A percentile compares a stretch with the other conserved stretches of the same genome.
Evolutionary conservation across 2,329 filamentous ascomycete genomes (phyloP).

Genomic region (Apiospora rasikravindrae): DNA sequence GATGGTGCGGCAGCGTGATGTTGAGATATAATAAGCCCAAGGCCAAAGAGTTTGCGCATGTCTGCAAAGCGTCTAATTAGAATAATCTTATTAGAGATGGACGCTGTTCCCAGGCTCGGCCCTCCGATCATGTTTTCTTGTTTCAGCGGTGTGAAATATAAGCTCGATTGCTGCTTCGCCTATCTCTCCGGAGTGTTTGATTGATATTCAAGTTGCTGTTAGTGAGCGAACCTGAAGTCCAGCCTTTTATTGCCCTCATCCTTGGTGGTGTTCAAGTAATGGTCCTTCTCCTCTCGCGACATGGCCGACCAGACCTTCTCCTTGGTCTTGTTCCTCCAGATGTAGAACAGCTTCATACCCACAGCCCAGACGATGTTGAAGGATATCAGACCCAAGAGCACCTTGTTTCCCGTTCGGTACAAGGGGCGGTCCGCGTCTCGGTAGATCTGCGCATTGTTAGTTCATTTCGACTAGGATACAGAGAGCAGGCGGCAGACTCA

Average conservation of each 20-base stretch:
- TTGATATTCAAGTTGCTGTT: neutral
- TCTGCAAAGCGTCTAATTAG: too few species aligned
- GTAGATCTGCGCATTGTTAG: slow-evolving; percentile 33
- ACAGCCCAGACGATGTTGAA: slow-evolving; percentile 42
- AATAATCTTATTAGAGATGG: too few species aligned
- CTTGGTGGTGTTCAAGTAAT: slow-evolving; percentile 31
- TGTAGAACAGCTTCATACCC: slow-evolving; percentile 44
- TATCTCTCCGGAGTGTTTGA: too few species aligned
- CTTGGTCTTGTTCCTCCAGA: slow-evolving; percentile 44
- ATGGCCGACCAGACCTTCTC: slow-evolving; percentile 30
- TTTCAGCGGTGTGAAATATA: too few species aligned
- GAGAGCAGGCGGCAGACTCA: slow-evolving; percentile 24
- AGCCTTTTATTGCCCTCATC: slow-evolving; percentile 32
- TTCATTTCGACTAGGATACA: neutral
- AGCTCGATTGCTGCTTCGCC: too few species aligned
- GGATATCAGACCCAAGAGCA: slow-evolving; percentile 45
- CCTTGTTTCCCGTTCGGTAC: slow-evolving; percentile 49
- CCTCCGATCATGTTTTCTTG: too few species aligned
- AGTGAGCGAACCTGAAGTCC: slow-evolving; percentile 34
- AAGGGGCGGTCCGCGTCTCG: slow-evolving; percentile 50
- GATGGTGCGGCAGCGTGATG: too few species aligned
- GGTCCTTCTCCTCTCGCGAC: slow-evolving; percentile 28
- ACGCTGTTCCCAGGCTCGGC: too few species aligned
- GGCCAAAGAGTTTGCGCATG: too few species aligned
- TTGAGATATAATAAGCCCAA: too few species aligned